Evolutionary conservation across 208 protist genomes (phyloP).

Genomic region (Leishmania gerbilli): DNA sequence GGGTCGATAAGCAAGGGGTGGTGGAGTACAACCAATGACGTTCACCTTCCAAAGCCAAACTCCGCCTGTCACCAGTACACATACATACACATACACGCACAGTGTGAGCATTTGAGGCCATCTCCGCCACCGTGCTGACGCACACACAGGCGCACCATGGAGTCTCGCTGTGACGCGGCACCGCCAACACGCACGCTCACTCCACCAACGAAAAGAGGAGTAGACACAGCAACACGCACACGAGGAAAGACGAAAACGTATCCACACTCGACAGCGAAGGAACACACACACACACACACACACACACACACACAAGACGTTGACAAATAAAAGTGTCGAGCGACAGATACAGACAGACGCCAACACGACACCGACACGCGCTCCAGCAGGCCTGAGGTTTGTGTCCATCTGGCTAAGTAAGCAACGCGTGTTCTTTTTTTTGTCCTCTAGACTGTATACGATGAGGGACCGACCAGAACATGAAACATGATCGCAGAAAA

Average conservation of each 20-base stretch:
- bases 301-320: not conserved
- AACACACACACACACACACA: not conserved
- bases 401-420: not conserved
- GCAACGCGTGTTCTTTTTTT: not conserved
- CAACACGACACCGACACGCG: not conserved
- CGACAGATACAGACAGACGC: not conserved
- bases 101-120: not conserved
- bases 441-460: not conserved
- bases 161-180: not conserved
- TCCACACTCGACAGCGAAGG: not conserved
- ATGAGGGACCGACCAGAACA: not conserved
- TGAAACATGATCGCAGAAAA: not conserved
- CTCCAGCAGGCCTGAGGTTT: not conserved
- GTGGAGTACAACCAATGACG: too few species aligned
- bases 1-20: not conserved
- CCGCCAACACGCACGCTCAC: not conserved
- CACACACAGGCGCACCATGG: not conserved
- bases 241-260: not conserved
- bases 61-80: not conserved
- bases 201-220: not conserved
- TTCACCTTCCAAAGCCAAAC: not conserved
- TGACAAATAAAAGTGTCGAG: not conserved
- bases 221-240: too few species aligned
- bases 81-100: not conserved
- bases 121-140: too few species aligned